Conservation (phyloP, 1,284 basidiomycete genomes). For the Fomitopsis schrenkii region DNA sequence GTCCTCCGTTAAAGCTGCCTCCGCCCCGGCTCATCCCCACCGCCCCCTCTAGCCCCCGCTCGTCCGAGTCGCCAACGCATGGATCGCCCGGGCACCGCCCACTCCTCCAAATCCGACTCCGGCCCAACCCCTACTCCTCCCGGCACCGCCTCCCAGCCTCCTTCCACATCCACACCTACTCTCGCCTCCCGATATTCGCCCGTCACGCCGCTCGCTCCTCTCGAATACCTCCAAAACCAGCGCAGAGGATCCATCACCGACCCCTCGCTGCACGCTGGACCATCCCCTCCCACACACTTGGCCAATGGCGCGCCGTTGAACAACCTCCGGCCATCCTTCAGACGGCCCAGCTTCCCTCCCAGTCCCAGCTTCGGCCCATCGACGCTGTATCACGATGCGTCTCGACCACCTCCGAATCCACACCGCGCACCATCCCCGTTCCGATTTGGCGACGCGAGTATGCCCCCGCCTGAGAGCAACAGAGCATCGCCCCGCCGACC, state of each 20-base stretch:
- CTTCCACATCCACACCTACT: slow-evolving; percentile 28
- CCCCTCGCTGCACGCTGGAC: slow-evolving; percentile 63
- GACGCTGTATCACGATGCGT: slow-evolving; percentile 29
- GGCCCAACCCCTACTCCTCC: slow-evolving; percentile 13
- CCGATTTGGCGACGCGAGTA: slow-evolving; percentile 61
- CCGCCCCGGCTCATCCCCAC: slow-evolving; percentile 14
- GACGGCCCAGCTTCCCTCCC: slow-evolving; percentile 24
- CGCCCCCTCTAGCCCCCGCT: slow-evolving; percentile 16
- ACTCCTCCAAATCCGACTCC: slow-evolving; percentile 14
- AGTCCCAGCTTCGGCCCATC: slow-evolving; percentile 22
- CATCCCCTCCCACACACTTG: slow-evolving; percentile 23
- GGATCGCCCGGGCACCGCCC: slow-evolving; percentile 15
- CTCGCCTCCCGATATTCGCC: slow-evolving; percentile 31
- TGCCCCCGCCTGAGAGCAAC: slow-evolving; percentile 37
- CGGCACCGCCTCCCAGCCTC: slow-evolving; percentile 27
- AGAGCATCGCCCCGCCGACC: slow-evolving; percentile 45
- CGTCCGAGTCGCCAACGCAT: slow-evolving; percentile 13
- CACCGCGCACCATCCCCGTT: slow-evolving; percentile 65
- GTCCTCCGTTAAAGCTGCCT: slow-evolving; percentile 8
- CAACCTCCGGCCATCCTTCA: slow-evolving; percentile 22
- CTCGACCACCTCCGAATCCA: slow-evolving; percentile 33
- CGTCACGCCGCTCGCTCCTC: slow-evolving; percentile 57
- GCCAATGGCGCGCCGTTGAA: slow-evolving; percentile 21
- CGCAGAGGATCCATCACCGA: slow-evolving; percentile 77
- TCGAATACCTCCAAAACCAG: slow-evolving; percentile 74